Evolutionary conservation across 2,329 filamentous ascomycete genomes (phyloP).

Genomic region (Pseudogymnoascus sp.): DNA sequence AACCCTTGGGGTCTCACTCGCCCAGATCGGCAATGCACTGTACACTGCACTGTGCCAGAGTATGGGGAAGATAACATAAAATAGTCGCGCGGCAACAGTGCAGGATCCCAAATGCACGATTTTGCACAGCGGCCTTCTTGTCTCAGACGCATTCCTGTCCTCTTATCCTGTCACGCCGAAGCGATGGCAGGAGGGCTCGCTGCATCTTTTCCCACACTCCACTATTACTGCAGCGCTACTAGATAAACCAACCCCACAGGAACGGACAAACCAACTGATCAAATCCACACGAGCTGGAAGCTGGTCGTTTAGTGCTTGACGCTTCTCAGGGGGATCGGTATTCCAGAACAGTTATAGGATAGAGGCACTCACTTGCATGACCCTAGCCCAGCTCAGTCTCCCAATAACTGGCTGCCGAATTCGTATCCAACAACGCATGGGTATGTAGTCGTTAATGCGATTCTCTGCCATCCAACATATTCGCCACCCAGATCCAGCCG

Average conservation of each 20-base stretch:
- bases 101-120: constrained; percentile 6
- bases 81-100: constrained; percentile 8
- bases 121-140: background rate
- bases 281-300: background rate
- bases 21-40: background rate
- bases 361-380: background rate
- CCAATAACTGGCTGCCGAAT: background rate
- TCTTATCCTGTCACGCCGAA: background rate
- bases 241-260: background rate
- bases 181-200: background rate
- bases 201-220: background rate
- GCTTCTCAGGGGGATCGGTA: background rate
- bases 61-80: background rate
- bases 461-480: background rate
- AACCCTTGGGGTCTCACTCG: constrained; percentile 6
- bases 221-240: background rate
- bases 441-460: background rate
- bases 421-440: background rate
- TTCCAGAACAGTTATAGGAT: constrained; percentile 2
- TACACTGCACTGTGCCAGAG: background rate
- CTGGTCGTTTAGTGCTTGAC: background rate
- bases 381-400: background rate
- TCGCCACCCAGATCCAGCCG: background rate
- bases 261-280: background rate
- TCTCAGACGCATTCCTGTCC: background rate